These are phyloP conservation scores for Solanum acaule DNA, from an alignment of 257 asterid genomes.

Conservation along the genomic window DNA sequence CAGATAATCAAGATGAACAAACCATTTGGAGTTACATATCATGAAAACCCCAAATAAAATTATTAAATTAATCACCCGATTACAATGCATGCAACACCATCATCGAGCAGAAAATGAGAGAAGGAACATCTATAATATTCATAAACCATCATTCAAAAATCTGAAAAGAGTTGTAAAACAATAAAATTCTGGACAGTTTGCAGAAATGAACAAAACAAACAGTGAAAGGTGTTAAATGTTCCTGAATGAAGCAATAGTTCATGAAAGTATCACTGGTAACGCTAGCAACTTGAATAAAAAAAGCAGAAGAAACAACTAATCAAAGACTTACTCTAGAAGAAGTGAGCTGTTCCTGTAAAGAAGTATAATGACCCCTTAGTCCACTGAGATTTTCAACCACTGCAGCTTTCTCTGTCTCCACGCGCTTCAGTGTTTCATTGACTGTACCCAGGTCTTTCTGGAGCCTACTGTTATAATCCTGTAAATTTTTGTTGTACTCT, in stretches of 20 bases:
- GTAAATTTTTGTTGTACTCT: constrained; percentile 82
- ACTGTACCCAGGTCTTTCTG: constrained; percentile 62
- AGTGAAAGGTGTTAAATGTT: background rate
- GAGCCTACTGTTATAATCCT: constrained; percentile 76
- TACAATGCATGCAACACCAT: background rate
- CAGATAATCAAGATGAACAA: background rate
- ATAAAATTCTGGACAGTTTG: background rate
- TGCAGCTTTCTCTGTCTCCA: constrained; percentile 71
- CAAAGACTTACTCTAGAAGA: constrained; percentile 27
- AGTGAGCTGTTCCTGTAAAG: constrained; percentile 79
- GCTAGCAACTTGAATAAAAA: background rate
- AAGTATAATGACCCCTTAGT: constrained; percentile 69
- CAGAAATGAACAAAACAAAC: background rate
- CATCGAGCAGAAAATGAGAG: background rate
- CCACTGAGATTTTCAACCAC: constrained; percentile 73
- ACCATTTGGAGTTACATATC: background rate
- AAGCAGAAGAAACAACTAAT: background rate
- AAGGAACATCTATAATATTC: background rate
- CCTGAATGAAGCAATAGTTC: background rate
- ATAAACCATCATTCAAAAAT: background rate
- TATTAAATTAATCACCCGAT: background rate
- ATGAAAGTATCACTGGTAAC: background rate
- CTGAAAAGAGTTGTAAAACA: background rate
- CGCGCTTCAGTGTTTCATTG: constrained; percentile 61
- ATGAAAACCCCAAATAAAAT: background rate